Percentiles rank a stretch among this genome's conserved stretches.
Conservation (phyloP, 139 green algal genomes). For the Closterium sp. region DNA sequence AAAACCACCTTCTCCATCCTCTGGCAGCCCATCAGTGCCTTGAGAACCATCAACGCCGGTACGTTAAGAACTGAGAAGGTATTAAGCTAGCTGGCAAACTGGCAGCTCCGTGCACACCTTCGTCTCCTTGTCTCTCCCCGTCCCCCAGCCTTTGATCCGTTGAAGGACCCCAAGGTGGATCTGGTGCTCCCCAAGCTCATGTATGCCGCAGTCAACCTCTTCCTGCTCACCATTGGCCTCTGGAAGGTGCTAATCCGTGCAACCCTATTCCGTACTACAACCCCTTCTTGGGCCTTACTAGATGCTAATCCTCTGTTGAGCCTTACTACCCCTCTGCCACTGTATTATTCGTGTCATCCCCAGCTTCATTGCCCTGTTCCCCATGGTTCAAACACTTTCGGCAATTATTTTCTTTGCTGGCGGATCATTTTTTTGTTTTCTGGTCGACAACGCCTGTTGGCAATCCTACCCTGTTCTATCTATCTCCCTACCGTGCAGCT, state of each 20-base stretch:
- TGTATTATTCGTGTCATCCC: too few relatives aligned
- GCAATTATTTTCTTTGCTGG: too few relatives aligned
- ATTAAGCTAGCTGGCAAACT: too few relatives aligned
- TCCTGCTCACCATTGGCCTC: constrained; percentile 26
- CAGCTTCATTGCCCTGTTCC: too few relatives aligned
- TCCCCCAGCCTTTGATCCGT: constrained; percentile 45
- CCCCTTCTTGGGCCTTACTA: not conserved
- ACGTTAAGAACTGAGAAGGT: too few relatives aligned
- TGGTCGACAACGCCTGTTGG: too few relatives aligned
- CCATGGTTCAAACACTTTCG: too few relatives aligned
- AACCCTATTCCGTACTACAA: not conserved
- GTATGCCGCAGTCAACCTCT: constrained; percentile 36
- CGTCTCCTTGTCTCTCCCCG: not conserved
- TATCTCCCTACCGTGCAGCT: constrained; percentile 31
- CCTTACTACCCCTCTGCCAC: not conserved
- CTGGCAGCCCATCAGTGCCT: constrained; percentile 39
- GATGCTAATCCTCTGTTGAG: not conserved
- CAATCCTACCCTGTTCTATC: too few relatives aligned
- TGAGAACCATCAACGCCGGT: too few relatives aligned
- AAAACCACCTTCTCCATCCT: constrained; percentile 46
- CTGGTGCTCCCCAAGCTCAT: constrained; percentile 45
- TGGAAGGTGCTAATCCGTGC: constrained; percentile 15
- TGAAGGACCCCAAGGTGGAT: constrained; percentile 54
- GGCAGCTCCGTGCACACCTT: too few relatives aligned
- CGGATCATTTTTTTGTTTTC: too few relatives aligned